Conservation (phyloP, 257 asterid genomes). For the Petrea volubilis region DNA sequence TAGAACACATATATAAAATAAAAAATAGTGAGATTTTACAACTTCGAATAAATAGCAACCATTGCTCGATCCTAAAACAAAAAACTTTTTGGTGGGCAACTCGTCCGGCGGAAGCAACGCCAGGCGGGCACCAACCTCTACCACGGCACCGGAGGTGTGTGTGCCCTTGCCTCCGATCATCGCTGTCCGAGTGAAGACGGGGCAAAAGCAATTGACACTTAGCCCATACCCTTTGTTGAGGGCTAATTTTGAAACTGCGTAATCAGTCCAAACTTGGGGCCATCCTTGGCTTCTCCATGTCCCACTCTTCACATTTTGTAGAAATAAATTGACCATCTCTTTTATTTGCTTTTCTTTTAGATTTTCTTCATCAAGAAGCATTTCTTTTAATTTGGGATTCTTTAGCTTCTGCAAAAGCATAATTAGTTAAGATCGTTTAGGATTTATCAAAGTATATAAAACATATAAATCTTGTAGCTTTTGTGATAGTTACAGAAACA, state of each 20-base stretch:
- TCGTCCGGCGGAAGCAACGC: conserved; percentile 47
- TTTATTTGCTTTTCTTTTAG: conserved; percentile 48
- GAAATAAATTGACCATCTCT: conserved; percentile 44
- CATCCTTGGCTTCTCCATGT: conserved; percentile 69
- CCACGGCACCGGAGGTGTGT: conserved; percentile 51
- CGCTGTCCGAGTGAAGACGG: conserved; percentile 76
- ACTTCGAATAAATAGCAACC: conserved; percentile 41
- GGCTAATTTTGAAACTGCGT: conserved; percentile 76
- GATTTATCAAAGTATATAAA: no score
- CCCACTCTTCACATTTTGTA: conserved; percentile 54
- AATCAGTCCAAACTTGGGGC: conserved; percentile 83
- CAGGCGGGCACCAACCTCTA: conserved; percentile 38
- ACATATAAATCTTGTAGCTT: no score
- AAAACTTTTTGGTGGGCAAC: conserved; percentile 62
- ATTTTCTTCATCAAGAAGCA: conserved; percentile 55
- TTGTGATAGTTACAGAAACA: no score
- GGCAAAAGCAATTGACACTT: conserved; percentile 74
- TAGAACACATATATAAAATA: no score
- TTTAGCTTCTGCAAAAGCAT: conserved; percentile 52
- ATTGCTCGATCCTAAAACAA: conserved; percentile 18
- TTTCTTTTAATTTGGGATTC: conserved; percentile 39
- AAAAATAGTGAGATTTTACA: conserved; percentile 10
- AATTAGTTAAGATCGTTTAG: neutral
- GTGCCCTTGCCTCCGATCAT: conserved; percentile 72
- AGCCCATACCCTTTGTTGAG: conserved; percentile 38